Evolutionary conservation across 257 asterid genomes (phyloP).

Genomic region (Gentiana straminea): DNA sequence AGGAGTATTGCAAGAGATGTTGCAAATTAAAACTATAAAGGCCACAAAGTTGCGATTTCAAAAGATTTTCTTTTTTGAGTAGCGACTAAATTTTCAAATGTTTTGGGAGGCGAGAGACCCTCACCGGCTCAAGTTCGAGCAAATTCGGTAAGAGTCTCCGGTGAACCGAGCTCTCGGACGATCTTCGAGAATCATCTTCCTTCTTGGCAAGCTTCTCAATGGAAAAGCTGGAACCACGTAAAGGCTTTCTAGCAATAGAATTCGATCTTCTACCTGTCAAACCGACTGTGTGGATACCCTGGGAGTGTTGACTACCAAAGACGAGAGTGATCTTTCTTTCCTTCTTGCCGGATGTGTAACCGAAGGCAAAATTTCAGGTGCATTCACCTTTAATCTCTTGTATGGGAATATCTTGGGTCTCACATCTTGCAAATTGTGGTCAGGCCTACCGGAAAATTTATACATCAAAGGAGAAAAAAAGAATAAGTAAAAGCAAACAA

Average conservation of each 20-base stretch:
- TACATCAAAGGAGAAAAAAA: too few relatives aligned
- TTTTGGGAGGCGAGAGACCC: constrained; percentile 34
- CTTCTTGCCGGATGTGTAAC: constrained; percentile 68
- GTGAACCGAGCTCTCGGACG: constrained; percentile 64
- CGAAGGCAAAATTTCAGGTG: constrained; percentile 57
- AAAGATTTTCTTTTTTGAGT: too few relatives aligned
- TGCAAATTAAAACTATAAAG: too few relatives aligned
- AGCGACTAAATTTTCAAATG: neutral
- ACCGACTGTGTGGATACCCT: constrained; percentile 73
- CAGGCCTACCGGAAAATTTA: too few relatives aligned
- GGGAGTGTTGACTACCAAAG: constrained; percentile 87
- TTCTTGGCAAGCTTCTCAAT: constrained; percentile 61
- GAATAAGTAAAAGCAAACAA: too few relatives aligned
- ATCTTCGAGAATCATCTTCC: constrained; percentile 60
- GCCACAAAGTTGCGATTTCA: too few relatives aligned
- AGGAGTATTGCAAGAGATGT: neutral
- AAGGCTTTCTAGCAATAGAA: constrained; percentile 63
- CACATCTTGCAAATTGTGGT: constrained; percentile 81
- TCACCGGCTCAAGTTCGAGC: constrained; percentile 43
- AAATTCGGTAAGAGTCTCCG: constrained; percentile 41
- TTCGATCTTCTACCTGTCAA: constrained; percentile 83
- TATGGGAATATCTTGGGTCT: constrained; percentile 79
- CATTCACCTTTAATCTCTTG: constrained; percentile 58
- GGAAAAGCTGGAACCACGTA: constrained; percentile 61
- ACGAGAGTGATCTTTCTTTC: constrained; percentile 90